Base-by-base conservation (phyloP, 2,329 filamentous ascomycete genomes). In the Fusarium dimerum region DNA sequence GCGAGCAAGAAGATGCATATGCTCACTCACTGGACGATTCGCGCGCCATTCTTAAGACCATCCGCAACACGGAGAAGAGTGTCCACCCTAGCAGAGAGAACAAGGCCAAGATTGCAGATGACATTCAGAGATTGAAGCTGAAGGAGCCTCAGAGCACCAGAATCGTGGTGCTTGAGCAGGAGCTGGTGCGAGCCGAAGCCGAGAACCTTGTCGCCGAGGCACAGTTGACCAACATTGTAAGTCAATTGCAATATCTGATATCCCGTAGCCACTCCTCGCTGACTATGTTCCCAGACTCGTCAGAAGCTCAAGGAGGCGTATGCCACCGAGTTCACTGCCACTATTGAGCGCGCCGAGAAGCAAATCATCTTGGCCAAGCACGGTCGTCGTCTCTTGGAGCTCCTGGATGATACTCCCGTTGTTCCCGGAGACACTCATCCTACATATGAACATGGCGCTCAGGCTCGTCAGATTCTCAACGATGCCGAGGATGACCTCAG, bases 301-400 rank as follows among this genome's bases (percentile, higher is more conserved):
- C 89, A 94, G 73, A 97, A 97, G 76, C 81, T 99, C 75, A 97
- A 96, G 76, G 90, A 97, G 73, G 90, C 94, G 20, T 97, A 93
- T 69, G 90, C 92, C 61, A 73, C 89, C 54, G 92, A 97, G 70
- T 90, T 96, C 59, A 84, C 89, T 15, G 92, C 92, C 53, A 90
- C 92, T 17, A 96, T 99, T 64, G 94, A 99, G 78, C 89, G 93
- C 32, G 92, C 92, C 20, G 94, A 97, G 78, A 97, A 97, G 77
- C 94, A 99, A 71, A 89, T 93, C 65, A 90, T 99, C 54, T 83
- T 99, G 15, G 93, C 94, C 51, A 90, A 89, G 66, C 92, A 97
- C 69, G 93, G 92, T 17, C 88, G 91, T 49, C 86, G 91, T 41
- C 82, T 99, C 36, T 73, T 99, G 50, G 86, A 88, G 62, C 82